These are phyloP conservation scores for Striga asiatica DNA, from an alignment of 257 asterid genomes.

Conservation along the genomic window DNA sequence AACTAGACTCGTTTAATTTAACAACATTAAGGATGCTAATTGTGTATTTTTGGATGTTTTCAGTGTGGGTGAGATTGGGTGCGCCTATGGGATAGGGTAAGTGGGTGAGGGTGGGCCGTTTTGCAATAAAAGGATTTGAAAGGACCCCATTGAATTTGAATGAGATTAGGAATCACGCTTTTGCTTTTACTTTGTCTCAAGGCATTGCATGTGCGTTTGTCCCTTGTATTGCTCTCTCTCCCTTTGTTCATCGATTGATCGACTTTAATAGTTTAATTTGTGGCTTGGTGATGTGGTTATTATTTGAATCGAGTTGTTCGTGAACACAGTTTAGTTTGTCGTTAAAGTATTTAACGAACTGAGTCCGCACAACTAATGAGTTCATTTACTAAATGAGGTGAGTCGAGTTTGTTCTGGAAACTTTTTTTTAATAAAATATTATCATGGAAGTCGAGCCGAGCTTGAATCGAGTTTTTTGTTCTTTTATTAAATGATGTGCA, in stretches of 20 bases:
- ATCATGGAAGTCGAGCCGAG: no score
- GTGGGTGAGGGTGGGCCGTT: constrained; percentile 9
- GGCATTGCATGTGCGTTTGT: constrained; percentile 57
- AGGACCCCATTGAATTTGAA: constrained; percentile 12
- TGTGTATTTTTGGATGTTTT: neutral
- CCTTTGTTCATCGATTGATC: constrained; percentile 21
- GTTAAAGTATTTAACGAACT: no score
- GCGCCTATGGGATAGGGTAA: constrained; percentile 23
- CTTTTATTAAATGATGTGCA: neutral
- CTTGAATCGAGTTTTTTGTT: neutral
- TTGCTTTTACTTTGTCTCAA: constrained; percentile 21
- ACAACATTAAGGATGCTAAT: no score
- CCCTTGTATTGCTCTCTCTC: constrained; percentile 31
- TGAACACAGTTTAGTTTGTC: no score
- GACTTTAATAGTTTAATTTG: neutral
- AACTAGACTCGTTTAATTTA: no score
- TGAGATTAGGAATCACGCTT: constrained; percentile 36
- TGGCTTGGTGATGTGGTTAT: no score
- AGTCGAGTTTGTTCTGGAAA: no score
- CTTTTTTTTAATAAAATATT: no score
- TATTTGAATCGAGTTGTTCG: no score
- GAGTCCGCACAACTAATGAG: no score
- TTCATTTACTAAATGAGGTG: no score
- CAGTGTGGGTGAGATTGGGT: neutral
- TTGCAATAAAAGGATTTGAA: neutral